A percentile compares a stretch with the other conserved stretches of the same genome.
Evolutionary conservation across 192 early-diverging fungal species (phyloP).

Genomic region (Podila verticillata): DNA sequence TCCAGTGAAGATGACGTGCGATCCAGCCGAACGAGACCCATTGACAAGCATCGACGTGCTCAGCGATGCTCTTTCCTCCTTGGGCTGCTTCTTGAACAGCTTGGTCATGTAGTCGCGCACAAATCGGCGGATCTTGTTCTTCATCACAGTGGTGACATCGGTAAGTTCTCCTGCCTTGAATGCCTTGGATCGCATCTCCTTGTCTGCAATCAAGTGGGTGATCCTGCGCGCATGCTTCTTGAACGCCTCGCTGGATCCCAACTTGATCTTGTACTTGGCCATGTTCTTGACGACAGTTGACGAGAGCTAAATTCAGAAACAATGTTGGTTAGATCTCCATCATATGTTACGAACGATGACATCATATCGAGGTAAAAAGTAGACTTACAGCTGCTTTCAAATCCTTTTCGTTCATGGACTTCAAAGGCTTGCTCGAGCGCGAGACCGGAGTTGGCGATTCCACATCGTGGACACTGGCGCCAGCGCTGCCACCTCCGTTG

Average conservation of each 20-base stretch:
- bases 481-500: constrained; percentile 41
- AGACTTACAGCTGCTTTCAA: constrained; percentile 41
- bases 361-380: not conserved
- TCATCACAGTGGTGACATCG: constrained; percentile 45
- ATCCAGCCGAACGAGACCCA: constrained; percentile 16
- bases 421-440: constrained; percentile 32
- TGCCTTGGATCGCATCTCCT: constrained; percentile 54
- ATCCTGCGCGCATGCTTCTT: constrained; percentile 65
- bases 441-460: constrained; percentile 36
- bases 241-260: constrained; percentile 61
- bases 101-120: constrained; percentile 57
- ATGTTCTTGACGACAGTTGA: constrained; percentile 47
- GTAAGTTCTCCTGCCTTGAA: constrained; percentile 52
- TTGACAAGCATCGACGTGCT: constrained; percentile 30
- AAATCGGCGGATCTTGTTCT: constrained; percentile 61
- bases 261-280: constrained; percentile 56
- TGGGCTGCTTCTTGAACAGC: constrained; percentile 47
- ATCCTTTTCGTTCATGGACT: constrained; percentile 45
- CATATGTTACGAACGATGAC: not conserved
- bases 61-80: constrained; percentile 21
- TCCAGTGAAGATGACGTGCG: constrained; percentile 15
- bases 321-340: too few species aligned
- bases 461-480: constrained; percentile 49
- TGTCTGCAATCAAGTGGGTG: constrained; percentile 64
- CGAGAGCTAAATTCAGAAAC: constrained; percentile 18